Base-by-base conservation (phyloP, 768 basidiomycete species). In the Leccinum truebloodii region DNA sequence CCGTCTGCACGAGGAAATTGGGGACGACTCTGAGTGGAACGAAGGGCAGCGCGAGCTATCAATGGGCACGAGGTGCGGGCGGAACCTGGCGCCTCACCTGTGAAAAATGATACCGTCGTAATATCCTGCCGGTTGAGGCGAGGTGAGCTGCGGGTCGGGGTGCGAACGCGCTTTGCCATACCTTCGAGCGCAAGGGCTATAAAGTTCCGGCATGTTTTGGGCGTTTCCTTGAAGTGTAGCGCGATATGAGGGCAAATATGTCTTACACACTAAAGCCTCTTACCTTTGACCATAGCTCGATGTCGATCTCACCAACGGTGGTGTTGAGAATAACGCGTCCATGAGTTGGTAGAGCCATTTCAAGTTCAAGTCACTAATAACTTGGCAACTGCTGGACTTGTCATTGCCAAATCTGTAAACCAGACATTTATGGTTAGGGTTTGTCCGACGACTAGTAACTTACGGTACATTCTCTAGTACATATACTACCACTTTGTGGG, bases 21-120 rank as follows among this genome's bases (percentile, higher is more conserved):
- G 95, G 91, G 2, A 98, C 90, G 41, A 98, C 80, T n/a, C 90
- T 89, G 60, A 0, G 20, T 37, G 22, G 20, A n/a, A 44, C n/a
- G n/a, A n/a, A 44, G 4, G n/a, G n/a, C n/a, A n/a, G 41, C n/a
- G 41, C 41, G 10, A n/a, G 18, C 41, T 44, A n/a, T n/a, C 41
- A 44, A 44, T 44, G n/a, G 10, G 41, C 41, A 44, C 41, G 41
- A 10, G 41, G 41, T 44, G 41, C 9, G 41, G 41, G 41, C n/a
- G 41, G 22, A 34, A 16, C 30, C 5, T 7, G 18, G 18, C 6
- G 9, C n/a, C 75, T 24, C 68, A 91, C 90, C 95, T 85, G 75
- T 97, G 95, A 66, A 98, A 98, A 52, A 96, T 91, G 57, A 94
- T 89, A 35, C 92, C 91, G 61, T 98, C 96, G 76, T 98, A 98